Evolutionary conservation across 306 rosid species (phyloP).

Genomic region (Sindora glabra): DNA sequence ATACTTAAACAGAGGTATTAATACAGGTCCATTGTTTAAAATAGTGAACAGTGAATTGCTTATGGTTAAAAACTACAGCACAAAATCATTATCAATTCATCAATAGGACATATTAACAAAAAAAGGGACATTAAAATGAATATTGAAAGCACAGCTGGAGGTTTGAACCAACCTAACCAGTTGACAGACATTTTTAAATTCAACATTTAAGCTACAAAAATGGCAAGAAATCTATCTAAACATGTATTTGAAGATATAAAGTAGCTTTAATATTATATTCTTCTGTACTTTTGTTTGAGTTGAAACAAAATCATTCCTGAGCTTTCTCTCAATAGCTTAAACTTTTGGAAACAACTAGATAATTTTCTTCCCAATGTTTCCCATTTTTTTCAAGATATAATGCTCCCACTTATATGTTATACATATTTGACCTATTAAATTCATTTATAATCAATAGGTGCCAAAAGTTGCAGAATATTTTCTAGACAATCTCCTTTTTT

Average conservation of each 20-base stretch:
- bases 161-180: background rate
- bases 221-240: slow-evolving; percentile 1
- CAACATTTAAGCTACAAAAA: background rate
- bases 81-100: background rate
- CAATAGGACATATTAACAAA: background rate
- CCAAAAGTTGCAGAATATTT: too few relatives aligned
- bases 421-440: too few relatives aligned
- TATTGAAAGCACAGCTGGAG: background rate
- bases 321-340: too few relatives aligned
- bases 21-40: background rate
- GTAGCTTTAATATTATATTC: background rate
- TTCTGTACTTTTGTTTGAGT: background rate
- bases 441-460: background rate
- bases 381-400: background rate
- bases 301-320: too few relatives aligned
- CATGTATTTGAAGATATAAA: background rate
- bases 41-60: background rate
- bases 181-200: slow-evolving; percentile 4
- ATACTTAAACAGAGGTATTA: slow-evolving; percentile 11
- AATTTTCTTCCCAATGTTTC: too few relatives aligned
- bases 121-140: background rate
- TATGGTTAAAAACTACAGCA: background rate
- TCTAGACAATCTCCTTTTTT: too few relatives aligned
- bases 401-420: background rate
- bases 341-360: too few relatives aligned